Base-by-base conservation (phyloP, 2,329 filamentous ascomycete genomes). In the Sporothrix phasma region DNA sequence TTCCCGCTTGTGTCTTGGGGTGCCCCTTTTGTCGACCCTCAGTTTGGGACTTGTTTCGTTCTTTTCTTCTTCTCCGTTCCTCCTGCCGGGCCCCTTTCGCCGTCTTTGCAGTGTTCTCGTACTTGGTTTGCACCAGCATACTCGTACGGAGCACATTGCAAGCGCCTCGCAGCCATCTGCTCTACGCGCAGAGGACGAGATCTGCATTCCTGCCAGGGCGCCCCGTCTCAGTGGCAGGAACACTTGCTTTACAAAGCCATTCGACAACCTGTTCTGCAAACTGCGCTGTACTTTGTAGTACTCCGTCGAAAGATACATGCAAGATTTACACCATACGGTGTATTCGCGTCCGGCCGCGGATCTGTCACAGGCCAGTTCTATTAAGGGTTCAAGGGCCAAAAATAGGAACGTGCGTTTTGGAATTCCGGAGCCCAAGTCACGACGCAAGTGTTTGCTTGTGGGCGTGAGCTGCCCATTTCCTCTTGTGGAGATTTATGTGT, bases 121-220 rank as follows among this genome's bases (percentile, higher is more conserved):
- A 13, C 26, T 19, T 11, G 8, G 15, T 29, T 45, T 31, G 24
- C 39, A 13, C 17, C 8, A 37, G 49, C 26, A 5, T 56, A 19
- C 47, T n/a, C n/a, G n/a, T n/a, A n/a, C n/a, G n/a, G n/a, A n/a
- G n/a, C n/a, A n/a, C n/a, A 31, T 53, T 39, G 39, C 53, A 56
- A 8, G n/a, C 24, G 19, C n/a, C n/a, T 41, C 34, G 43, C 37
- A 47, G 26, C 22, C 24, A 53, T 63, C 22, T 58, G 53, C 34
- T 43, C 17, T 41, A 41, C 46, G 34, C n/a, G 46, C 29, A 37
- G 45, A 59, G 37, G 17, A 19, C 29, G 62, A 45, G 34, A 64
- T 53, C 54, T 51, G 54, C 62, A 64, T 61, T 61, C 62, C 62
- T 45, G 37, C 45, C 62, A 34, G n/a, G 19, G 41, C n/a, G 46